phyloP scores from a whole-genome alignment of 495 filamentous ascomycete species.

The Xylaria bambusicola region DNA sequence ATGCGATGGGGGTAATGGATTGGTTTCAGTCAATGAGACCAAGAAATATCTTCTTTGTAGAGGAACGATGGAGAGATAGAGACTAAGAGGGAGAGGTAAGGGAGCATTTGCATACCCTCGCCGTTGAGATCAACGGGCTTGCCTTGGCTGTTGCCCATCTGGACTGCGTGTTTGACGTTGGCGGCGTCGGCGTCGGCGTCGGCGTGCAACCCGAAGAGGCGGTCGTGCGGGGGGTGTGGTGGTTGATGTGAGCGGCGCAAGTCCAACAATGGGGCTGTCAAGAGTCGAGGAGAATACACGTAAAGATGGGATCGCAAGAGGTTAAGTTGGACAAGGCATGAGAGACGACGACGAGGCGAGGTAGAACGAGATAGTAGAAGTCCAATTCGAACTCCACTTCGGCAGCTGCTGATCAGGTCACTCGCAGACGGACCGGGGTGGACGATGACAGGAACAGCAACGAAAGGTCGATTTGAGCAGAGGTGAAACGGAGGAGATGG shows the following conservation, averaged over 20 bases:
- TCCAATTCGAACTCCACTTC: conserved; percentile 12
- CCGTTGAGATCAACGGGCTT: conserved; percentile 91
- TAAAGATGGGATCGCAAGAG: conserved; percentile 6
- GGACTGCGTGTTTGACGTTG: conserved; percentile 17
- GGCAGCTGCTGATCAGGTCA: conserved; percentile 17
- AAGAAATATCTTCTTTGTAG: conserved; percentile 1
- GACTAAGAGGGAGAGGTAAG: background rate
- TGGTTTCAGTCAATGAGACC: conserved; percentile 11
- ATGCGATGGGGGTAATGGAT: conserved; percentile 15
- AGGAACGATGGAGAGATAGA: conserved; percentile 15
- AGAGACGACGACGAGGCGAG: conserved; percentile 3
- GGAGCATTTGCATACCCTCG: conserved; percentile 69
- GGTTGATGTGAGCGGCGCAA: background rate
- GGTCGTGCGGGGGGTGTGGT: too few relatives aligned
- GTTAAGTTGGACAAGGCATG: conserved; percentile 19
- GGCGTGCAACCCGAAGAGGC: conserved; percentile 1
- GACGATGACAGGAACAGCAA: conserved; percentile 4
- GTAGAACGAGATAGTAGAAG: background rate
- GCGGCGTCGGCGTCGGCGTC: conserved; percentile 5
- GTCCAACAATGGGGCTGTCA: background rate
- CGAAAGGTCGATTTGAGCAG: conserved; percentile 7
- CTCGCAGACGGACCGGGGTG: conserved; percentile 11
- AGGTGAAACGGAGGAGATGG: conserved; percentile 14
- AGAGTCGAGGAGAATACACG: background rate
- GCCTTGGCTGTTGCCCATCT: conserved; percentile 92